Base-by-base conservation (phyloP, 352 stramenopile species). In the Phytophthora citrophthora region DNA sequence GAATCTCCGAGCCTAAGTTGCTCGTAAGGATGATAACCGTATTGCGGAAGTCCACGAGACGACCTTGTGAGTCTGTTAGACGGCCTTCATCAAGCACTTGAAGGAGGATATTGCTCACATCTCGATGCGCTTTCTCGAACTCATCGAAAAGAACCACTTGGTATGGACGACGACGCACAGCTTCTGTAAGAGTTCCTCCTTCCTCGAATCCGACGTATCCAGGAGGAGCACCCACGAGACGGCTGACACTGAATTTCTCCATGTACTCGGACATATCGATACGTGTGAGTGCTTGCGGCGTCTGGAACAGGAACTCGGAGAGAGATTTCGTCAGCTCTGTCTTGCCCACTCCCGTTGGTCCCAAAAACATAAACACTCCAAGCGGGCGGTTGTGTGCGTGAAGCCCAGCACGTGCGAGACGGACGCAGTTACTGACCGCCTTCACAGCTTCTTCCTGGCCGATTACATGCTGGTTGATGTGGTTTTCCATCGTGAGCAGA, bases 181-280 rank as follows among this genome's bases (percentile, higher is more conserved):
- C 96, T 66, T 99, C 96, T 0, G 97, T 99, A 18, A 99, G 77
- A 31, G 97, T 93, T 18, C 97, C 96, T 29, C 97, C 96, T 81
- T 98, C 93, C 52, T 99, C 97, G 64, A 98, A 98, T 0, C 80
- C 83, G 10, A 97, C 74, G 71, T 98, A 98, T 44, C 96, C 96
- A 13, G 96, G 93, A 10, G 95, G 92, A 13, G 93, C 87, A 34
- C 96, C 96, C 31, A 98, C 74, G 18, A 99, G 71, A 32, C 95
- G 85, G 36, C 88, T 95, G 11, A 99, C 92, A 39, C 85, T 95
- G 68, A 98, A 96, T 64, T 98, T 98, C 69, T 98, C 95, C 94
- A 98, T 98, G 74, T 98, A 99, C 85, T 98, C 94, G 29, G 87
- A 97, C 94, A 99, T 99, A 71, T 99, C 96, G 41, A 99, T 98